Evolutionary conservation across 2,329 filamentous ascomycete species (phyloP).

Genomic region (Fusarium multiceps): DNA sequence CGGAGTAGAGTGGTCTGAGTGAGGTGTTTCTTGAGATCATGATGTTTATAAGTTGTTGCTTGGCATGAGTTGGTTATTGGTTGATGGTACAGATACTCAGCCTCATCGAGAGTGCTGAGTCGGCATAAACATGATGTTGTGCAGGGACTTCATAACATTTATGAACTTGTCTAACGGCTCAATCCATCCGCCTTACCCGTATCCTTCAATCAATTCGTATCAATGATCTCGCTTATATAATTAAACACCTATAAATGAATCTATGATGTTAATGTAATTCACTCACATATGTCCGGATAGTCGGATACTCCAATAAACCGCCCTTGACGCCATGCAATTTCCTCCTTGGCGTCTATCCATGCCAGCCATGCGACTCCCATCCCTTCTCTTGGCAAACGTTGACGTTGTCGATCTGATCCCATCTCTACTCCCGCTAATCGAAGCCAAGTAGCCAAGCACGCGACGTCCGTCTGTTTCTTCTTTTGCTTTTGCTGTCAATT

Average conservation of each 20-base stretch:
- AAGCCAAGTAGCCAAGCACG: background rate
- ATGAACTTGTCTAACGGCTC: background rate
- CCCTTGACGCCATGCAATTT: conserved; percentile 17
- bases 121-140: background rate
- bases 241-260: background rate
- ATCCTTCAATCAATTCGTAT: background rate
- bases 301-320: background rate
- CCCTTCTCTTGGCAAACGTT: conserved; percentile 20
- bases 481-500: conserved; percentile 12
- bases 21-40: background rate
- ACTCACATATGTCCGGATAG: background rate
- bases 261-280: background rate
- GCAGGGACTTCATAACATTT: background rate
- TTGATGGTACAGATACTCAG: background rate
- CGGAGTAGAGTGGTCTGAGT: background rate
- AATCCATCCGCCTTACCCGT: background rate
- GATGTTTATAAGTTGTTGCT: background rate
- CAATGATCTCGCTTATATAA: background rate
- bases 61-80: background rate
- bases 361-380: conserved; percentile 17
- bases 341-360: conserved; percentile 13
- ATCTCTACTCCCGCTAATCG: conserved; percentile 17
- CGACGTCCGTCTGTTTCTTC: background rate
- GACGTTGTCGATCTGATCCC: background rate
- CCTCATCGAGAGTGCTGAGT: background rate